These are phyloP conservation scores for Euphrasia arctica DNA, from an alignment of 305 asterid species.

Conservation along the genomic window DNA sequence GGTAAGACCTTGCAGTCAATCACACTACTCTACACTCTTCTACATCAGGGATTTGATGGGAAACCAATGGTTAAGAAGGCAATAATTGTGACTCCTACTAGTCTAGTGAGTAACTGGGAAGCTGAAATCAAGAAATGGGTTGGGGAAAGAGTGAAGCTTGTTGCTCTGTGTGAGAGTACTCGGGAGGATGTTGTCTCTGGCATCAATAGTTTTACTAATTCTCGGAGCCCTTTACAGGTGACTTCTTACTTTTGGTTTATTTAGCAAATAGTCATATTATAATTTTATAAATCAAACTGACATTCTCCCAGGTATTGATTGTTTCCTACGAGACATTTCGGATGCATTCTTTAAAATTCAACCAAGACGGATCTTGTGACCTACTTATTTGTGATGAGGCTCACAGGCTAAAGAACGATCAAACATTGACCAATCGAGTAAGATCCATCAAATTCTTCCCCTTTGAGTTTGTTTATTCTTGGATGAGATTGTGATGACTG, in stretches of 20 bases:
- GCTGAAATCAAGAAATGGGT: conserved; percentile 96
- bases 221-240: conserved; percentile 64
- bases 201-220: conserved; percentile 64
- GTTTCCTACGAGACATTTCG: conserved; percentile 98
- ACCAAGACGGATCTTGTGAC: conserved; percentile 82
- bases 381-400: conserved; percentile 98
- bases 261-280: conserved; percentile 14
- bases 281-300: conserved; percentile 16
- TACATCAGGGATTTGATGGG: conserved; percentile 87
- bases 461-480: conserved; percentile 27
- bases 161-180: conserved; percentile 94
- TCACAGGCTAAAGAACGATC: conserved; percentile 95
- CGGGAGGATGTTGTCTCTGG: conserved; percentile 84
- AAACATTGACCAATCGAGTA: conserved; percentile 95
- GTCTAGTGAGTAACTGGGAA: conserved; percentile 98
- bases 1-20: conserved; percentile 98
- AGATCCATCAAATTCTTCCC: conserved; percentile 33
- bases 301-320: conserved; percentile 66
- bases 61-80: conserved; percentile 87
- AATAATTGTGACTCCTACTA: conserved; percentile 94
- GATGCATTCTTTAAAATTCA: conserved; percentile 83
- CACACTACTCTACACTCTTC: conserved; percentile 88
- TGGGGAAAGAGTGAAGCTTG: conserved; percentile 90
- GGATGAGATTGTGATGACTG: conserved; percentile 23
- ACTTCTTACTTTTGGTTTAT: conserved; percentile 26